These are phyloP conservation scores for Alternaria atra DNA, from an alignment of 2,329 filamentous ascomycete species.

Conservation along the genomic window DNA sequence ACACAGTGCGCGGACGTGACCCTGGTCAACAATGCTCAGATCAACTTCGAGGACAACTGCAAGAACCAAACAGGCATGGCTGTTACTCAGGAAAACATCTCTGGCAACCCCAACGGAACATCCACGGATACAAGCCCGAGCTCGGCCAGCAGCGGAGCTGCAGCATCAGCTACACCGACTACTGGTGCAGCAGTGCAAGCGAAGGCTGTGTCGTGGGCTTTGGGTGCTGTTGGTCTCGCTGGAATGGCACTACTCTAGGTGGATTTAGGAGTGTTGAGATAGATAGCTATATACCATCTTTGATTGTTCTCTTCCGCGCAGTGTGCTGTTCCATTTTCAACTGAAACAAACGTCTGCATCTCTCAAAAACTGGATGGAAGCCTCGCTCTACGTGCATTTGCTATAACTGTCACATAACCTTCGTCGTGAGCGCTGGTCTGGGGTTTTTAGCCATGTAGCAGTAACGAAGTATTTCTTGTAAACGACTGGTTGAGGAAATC, in stretches of 20 bases:
- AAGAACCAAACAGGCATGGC: slow-evolving; percentile 66
- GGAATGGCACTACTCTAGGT: slow-evolving; percentile 41
- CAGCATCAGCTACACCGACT: slow-evolving; percentile 24
- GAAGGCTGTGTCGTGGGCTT: slow-evolving; percentile 44
- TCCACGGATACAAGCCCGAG: slow-evolving; percentile 28
- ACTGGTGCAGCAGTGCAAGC: slow-evolving; percentile 40
- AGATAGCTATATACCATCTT: background rate
- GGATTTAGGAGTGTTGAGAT: background rate
- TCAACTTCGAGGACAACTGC: slow-evolving; percentile 61
- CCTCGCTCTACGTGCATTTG: background rate
- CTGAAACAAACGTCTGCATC: background rate
- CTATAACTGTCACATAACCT: background rate
- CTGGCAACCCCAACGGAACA: slow-evolving; percentile 59
- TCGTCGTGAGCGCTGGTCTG: background rate
- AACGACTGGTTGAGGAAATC: background rate
- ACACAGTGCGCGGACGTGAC: slow-evolving; percentile 76
- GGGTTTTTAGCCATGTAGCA: too few relatives aligned
- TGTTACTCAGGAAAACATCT: slow-evolving; percentile 51
- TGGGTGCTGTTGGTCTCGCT: slow-evolving; percentile 48
- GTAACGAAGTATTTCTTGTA: background rate
- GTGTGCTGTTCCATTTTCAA: background rate
- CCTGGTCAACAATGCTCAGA: slow-evolving; percentile 63
- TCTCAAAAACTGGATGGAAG: background rate
- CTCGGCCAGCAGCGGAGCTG: slow-evolving; percentile 22
- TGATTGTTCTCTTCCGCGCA: background rate